phyloP scores from a whole-genome alignment of 2,329 filamentous ascomycete species.

The Blastomyces parvus region DNA sequence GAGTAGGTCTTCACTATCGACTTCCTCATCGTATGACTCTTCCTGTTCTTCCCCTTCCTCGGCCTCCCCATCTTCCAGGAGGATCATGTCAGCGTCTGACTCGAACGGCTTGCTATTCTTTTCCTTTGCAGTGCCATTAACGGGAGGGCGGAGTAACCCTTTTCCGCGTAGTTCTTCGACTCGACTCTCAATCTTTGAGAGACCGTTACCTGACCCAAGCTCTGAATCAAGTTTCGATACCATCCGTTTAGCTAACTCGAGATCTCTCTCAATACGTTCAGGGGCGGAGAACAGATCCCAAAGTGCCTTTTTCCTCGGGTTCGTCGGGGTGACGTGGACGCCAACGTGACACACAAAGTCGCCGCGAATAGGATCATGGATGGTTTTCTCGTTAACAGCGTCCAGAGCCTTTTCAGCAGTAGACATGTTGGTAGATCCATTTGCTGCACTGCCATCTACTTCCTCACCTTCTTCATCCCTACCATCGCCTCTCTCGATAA shows the following conservation, averaged over 20 bases:
- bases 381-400: constrained; percentile 94
- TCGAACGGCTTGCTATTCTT: constrained; percentile 46
- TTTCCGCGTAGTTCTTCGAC: constrained; percentile 71
- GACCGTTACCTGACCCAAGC: constrained; percentile 67
- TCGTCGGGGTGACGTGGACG: constrained; percentile 78
- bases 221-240: constrained; percentile 78
- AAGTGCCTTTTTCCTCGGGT: constrained; percentile 84
- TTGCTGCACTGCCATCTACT: constrained; percentile 30
- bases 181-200: constrained; percentile 71
- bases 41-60: constrained; percentile 76
- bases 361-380: constrained; percentile 84
- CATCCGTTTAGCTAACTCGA: constrained; percentile 71
- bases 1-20: constrained; percentile 80
- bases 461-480: constrained; percentile 58
- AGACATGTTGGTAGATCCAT: constrained; percentile 26
- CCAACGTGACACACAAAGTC: constrained; percentile 98
- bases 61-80: constrained; percentile 54
- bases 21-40: constrained; percentile 61
- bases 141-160: constrained; percentile 62
- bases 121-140: constrained; percentile 31
- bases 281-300: constrained; percentile 96
- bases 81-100: constrained; percentile 28
- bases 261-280: constrained; percentile 83
- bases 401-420: constrained; percentile 81
- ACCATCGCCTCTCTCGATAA: constrained; percentile 62